These are phyloP conservation scores for Cercospora berteroae DNA, from an alignment of 2,329 filamentous ascomycete genomes.

Conservation along the genomic window DNA sequence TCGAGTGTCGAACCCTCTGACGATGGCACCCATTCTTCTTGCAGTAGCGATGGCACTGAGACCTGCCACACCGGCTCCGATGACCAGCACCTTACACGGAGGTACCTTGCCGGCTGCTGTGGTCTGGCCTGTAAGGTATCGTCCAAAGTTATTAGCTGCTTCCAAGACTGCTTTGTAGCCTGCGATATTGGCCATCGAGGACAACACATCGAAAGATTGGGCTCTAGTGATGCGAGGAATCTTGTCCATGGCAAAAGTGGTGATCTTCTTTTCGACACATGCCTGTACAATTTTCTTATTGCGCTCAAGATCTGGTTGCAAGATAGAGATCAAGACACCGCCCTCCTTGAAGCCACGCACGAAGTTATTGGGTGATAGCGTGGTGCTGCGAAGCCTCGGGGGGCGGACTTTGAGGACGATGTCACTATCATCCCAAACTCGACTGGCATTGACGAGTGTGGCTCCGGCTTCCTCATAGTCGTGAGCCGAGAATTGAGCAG, in stretches of 20 bases:
- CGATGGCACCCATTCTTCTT: conserved; percentile 81
- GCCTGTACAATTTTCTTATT: conserved; percentile 73
- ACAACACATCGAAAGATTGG: conserved; percentile 81
- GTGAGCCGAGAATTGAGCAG: conserved; percentile 73
- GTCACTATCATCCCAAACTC: conserved; percentile 72
- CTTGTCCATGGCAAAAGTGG: conserved; percentile 88
- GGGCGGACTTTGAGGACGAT: conserved; percentile 82
- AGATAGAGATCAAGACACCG: conserved; percentile 75
- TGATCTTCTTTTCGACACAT: conserved; percentile 68
- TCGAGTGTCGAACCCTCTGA: conserved; percentile 87
- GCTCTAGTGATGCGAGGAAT: conserved; percentile 86
- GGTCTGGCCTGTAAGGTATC: conserved; percentile 84
- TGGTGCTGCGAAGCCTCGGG: conserved; percentile 57
- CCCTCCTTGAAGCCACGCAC: conserved; percentile 65
- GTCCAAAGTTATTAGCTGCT: conserved; percentile 83
- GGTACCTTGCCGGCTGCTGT: conserved; percentile 90
- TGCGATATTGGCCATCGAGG: conserved; percentile 92
- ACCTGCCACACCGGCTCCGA: conserved; percentile 85
- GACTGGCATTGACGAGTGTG: conserved; percentile 65
- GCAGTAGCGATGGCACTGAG: conserved; percentile 85
- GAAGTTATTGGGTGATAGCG: conserved; percentile 55
- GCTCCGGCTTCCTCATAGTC: conserved; percentile 78
- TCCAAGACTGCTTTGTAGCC: conserved; percentile 90
- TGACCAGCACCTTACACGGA: conserved; percentile 84
- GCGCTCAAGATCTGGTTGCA: conserved; percentile 68